Percentiles rank a stretch among this genome's conserved stretches.
Evolutionary conservation across 495 filamentous ascomycete species (phyloP).

Genomic region (Xylaria cubensis): DNA sequence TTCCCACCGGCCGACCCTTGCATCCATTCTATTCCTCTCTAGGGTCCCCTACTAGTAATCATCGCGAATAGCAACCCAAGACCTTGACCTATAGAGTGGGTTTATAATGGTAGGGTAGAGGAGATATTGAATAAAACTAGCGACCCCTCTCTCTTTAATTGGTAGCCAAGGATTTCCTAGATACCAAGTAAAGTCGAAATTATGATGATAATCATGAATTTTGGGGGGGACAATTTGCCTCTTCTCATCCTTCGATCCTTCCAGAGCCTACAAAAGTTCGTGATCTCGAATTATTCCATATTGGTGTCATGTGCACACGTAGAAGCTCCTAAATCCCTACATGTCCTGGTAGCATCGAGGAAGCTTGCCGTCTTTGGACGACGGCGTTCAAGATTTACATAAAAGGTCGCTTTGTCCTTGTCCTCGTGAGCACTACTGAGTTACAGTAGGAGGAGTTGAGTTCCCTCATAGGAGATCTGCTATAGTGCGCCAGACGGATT

Average conservation of each 20-base stretch:
- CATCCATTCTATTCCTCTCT: neutral
- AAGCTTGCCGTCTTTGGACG: neutral
- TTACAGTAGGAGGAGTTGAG: neutral
- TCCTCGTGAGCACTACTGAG: neutral
- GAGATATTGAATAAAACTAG: neutral
- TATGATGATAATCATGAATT: neutral
- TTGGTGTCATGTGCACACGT: neutral
- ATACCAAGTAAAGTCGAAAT: neutral
- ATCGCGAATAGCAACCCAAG: neutral
- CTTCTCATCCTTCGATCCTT: conserved; percentile 9
- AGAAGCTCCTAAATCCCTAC: neutral
- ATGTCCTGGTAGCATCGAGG: neutral
- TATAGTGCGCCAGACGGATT: neutral
- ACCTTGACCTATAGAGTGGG: neutral
- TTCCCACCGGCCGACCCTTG: conserved; percentile 6
- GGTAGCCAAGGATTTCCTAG: conserved; percentile 1
- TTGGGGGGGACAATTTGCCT: neutral
- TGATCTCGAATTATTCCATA: neutral
- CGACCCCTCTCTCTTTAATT: neutral
- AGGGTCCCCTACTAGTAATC: neutral
- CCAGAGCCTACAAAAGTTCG: neutral
- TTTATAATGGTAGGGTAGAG: neutral
- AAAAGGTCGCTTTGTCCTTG: neutral
- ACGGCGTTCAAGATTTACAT: neutral
- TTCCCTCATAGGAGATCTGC: neutral